phyloP scores from a whole-genome alignment of 2,329 filamentous ascomycete genomes.

The Pyricularia grisea region DNA sequence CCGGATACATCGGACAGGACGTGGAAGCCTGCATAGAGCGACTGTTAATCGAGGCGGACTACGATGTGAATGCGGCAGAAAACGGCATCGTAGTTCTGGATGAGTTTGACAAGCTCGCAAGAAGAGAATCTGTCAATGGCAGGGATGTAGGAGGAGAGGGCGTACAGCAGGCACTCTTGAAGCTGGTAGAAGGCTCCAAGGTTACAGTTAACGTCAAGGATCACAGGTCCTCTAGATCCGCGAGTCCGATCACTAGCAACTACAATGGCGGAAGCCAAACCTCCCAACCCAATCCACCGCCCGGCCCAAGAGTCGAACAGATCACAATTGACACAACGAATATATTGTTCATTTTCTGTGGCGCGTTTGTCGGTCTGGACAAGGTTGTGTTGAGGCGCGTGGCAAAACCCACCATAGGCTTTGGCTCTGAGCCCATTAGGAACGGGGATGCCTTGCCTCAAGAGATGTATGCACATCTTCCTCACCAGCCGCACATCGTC shows the following conservation, averaged over 20 bases:
- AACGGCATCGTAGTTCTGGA: conserved; percentile 92
- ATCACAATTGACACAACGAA: conserved; percentile 85
- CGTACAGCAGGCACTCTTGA: conserved; percentile 89
- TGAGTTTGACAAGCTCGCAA: conserved; percentile 95
- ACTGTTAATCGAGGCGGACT: conserved; percentile 81
- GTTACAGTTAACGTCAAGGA: conserved; percentile 85
- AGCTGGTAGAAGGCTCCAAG: conserved; percentile 93
- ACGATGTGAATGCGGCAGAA: conserved; percentile 76
- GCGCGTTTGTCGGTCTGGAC: conserved; percentile 87
- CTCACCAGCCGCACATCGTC: conserved; percentile 36
- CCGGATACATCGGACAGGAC: conserved; percentile 95
- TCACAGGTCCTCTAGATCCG: conserved; percentile 49
- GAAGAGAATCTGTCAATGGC: conserved; percentile 75
- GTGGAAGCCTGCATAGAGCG: conserved; percentile 93
- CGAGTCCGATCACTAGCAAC: conserved; percentile 42
- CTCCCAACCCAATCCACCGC: conserved; percentile 31
- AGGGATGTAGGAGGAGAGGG: conserved; percentile 94
- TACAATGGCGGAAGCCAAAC: conserved; percentile 35
- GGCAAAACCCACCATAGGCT: conserved; percentile 77
- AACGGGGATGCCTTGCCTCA: conserved; percentile 49
- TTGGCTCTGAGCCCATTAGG: conserved; percentile 70
- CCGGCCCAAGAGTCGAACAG: conserved; percentile 46
- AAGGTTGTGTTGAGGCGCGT: conserved; percentile 83
- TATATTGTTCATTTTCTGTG: conserved; percentile 94
- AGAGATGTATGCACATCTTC: conserved; percentile 45